Evolutionary conservation across 2,329 filamentous ascomycete genomes (phyloP).

Genomic region (Zasmidium cellare): DNA sequence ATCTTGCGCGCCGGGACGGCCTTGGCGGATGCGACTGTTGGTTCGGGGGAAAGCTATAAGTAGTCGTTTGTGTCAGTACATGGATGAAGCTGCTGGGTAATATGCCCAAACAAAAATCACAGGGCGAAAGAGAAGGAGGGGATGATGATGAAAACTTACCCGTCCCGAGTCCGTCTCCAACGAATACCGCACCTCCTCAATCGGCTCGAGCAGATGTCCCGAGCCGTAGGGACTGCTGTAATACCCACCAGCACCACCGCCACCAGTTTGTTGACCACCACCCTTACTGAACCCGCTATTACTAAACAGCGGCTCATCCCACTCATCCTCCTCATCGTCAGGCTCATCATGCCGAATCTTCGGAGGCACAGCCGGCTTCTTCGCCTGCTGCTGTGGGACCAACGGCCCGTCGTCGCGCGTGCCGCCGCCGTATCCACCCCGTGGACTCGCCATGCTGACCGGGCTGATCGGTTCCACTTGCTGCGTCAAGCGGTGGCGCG

Average conservation of each 20-base stretch:
- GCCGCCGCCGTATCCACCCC: slow-evolving; percentile 43
- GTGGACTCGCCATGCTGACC: slow-evolving; percentile 30
- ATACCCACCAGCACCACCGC: slow-evolving; percentile 17
- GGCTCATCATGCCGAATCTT: slow-evolving; percentile 27
- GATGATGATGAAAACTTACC: too few species aligned
- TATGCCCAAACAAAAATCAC: too few species aligned
- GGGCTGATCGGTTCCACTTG: slow-evolving; percentile 28
- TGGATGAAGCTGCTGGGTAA: neutral
- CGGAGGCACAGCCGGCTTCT: slow-evolving; percentile 24
- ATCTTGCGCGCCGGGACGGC: slow-evolving; percentile 44
- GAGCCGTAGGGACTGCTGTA: slow-evolving; percentile 39
- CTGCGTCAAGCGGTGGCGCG: slow-evolving; percentile 31
- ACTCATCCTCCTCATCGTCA: slow-evolving; percentile 26
- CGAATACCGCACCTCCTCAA: slow-evolving; percentile 52
- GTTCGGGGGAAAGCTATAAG: slow-evolving; percentile 31
- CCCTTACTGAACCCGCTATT: slow-evolving; percentile 36
- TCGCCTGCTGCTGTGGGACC: slow-evolving; percentile 51
- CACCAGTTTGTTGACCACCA: neutral
- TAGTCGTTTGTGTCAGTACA: neutral
- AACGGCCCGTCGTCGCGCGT: slow-evolving; percentile 59
- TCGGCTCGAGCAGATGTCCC: slow-evolving; percentile 48
- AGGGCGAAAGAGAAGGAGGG: neutral
- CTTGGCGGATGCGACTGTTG: slow-evolving; percentile 26
- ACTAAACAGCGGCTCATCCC: slow-evolving; percentile 34
- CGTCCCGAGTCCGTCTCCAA: slow-evolving; percentile 47